phyloP scores from a whole-genome alignment of 345 rosid genomes.

The Pugionium dolabratum region DNA sequence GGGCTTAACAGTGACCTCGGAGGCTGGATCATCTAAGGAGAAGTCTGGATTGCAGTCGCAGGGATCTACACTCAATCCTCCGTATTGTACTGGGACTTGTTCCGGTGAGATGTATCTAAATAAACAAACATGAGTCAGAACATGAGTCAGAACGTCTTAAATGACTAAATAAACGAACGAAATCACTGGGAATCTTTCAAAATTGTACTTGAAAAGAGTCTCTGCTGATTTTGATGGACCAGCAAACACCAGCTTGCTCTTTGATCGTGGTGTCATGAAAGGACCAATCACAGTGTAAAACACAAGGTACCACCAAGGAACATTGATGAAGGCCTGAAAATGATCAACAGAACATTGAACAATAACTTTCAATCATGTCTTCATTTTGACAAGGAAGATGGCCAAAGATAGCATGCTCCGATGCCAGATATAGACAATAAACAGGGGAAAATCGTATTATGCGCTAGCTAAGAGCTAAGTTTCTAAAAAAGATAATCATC shows the following conservation, averaged over 20 bases:
- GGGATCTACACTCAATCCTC: constrained; percentile 80
- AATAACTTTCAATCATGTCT: too few species aligned
- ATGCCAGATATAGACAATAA: too few species aligned
- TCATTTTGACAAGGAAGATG: too few species aligned
- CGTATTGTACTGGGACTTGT: constrained; percentile 86
- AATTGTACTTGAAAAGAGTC: constrained; percentile 73
- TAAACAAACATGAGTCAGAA: constrained; percentile 7
- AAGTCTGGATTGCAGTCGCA: constrained; percentile 85
- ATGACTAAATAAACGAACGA: constrained; percentile 2
- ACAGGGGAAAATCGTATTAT: too few species aligned
- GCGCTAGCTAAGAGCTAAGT: too few species aligned
- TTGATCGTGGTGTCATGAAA: constrained; percentile 67
- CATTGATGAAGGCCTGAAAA: constrained; percentile 67
- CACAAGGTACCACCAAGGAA: constrained; percentile 78
- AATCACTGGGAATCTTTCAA: not conserved
- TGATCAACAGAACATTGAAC: constrained; percentile 1
- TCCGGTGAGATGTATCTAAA: constrained; percentile 76
- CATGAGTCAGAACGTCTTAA: not conserved
- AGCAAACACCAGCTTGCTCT: constrained; percentile 75
- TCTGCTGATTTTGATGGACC: constrained; percentile 59
- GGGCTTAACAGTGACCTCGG: constrained; percentile 68
- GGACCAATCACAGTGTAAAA: constrained; percentile 69
- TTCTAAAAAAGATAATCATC: too few species aligned
- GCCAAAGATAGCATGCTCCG: too few species aligned
- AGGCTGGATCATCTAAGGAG: constrained; percentile 64